Base-by-base conservation (phyloP, 441 rosid species). In the Aleurites moluccanus region DNA sequence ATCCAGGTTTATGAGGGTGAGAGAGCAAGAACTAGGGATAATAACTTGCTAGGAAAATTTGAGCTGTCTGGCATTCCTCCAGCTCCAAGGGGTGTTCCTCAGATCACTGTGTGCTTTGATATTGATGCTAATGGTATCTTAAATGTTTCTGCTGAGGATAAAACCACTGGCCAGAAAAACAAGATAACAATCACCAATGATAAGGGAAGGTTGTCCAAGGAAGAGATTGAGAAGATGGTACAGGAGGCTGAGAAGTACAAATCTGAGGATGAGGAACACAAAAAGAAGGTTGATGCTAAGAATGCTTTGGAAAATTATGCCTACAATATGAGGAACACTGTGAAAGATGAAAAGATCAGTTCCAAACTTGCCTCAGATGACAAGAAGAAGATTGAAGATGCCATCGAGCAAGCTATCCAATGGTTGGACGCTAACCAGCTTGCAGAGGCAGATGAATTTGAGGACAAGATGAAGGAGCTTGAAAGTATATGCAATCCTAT, bases 241-340 rank as follows among this genome's bases (percentile, higher is more conserved):
- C 86, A 90, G 61, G 97, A 91, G 75, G 97, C 97, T 0, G 97
- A 90, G 88, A 90, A 88, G 76, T 87, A 89, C 83, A 91, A 87
- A 80, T 60, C 96, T 0, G 94, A 88, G 77, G 94, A 89, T 2
- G 91, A 90, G 79, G 94, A 90, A 52, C 94, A 83, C 72, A 88
- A 85, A 78, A 91, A 86, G 84, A 90, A 88, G 85, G 85, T 91
- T 4, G 97, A 91, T n/a, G 85, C 94, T 0, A 88, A 87, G 87
- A 91, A 91, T 40, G 85, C 86, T 3, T 80, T 89, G 21, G 92
- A 89, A 80, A 90, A 91, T 71, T 90, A 90, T 57, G 87, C 92
- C 0, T 89, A 89, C 80, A 89, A 88, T 86, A 88, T 89, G 93
- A 87, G 92, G 84, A 91, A 91, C 83, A 89, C 93, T 0, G 79